These are phyloP conservation scores for Blastobotrys attinorum DNA, from an alignment of 805 yeast genomes.

Conservation along the genomic window DNA sequence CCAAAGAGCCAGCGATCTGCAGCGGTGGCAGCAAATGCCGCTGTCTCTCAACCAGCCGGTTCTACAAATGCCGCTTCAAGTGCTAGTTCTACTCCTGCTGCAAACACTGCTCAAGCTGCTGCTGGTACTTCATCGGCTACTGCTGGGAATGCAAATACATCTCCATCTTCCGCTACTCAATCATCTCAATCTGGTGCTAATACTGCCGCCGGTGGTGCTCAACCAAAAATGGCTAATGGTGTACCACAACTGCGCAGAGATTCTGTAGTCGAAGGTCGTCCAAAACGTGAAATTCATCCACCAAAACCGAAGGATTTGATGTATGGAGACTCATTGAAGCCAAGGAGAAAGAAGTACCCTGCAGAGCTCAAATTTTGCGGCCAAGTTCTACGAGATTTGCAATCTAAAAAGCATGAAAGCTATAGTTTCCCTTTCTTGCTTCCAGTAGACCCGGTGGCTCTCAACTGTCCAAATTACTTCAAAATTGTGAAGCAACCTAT, in stretches of 20 bases:
- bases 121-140: slow-evolving; percentile 28
- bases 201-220: slow-evolving; percentile 9
- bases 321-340: slow-evolving; percentile 71
- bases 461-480: slow-evolving; percentile 83
- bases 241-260: slow-evolving; percentile 68
- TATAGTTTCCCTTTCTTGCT: slow-evolving; percentile 84
- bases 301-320: slow-evolving; percentile 93
- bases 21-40: slow-evolving; percentile 21
- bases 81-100: slow-evolving; percentile 1
- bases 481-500: slow-evolving; percentile 86
- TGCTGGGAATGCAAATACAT: slow-evolving; percentile 7
- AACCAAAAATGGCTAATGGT: slow-evolving; percentile 34
- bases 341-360: slow-evolving; percentile 84
- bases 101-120: slow-evolving; percentile 25
- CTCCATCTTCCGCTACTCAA: too few relatives aligned
- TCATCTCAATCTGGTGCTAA: too few relatives aligned
- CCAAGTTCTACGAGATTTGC: slow-evolving; percentile 72
- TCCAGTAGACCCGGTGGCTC: slow-evolving; percentile 93
- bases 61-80: background rate
- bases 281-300: slow-evolving; percentile 93
- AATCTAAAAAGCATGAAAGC: slow-evolving; percentile 72
- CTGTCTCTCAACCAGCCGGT: slow-evolving; percentile 12
- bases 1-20: slow-evolving; percentile 23
- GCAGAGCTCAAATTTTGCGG: slow-evolving; percentile 84
- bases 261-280: slow-evolving; percentile 58